Evolutionary conservation across 176 grass and related monocot species (phyloP).

Genomic region (Hsuehochloa calcarea): DNA sequence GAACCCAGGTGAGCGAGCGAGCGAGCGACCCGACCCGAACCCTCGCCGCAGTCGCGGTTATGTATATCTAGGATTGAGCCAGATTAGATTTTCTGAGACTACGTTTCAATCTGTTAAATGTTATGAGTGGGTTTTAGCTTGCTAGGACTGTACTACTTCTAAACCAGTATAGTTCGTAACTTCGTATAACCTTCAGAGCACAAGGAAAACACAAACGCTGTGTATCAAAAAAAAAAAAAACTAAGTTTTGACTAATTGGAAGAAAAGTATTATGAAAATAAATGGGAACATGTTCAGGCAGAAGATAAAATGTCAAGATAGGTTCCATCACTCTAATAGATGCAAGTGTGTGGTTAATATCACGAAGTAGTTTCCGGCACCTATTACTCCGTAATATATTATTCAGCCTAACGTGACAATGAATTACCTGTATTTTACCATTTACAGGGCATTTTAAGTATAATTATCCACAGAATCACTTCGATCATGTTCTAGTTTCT

Average conservation of each 20-base stretch:
- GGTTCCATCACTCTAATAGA: neutral
- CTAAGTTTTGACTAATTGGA: too few relatives aligned
- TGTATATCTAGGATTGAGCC: too few relatives aligned
- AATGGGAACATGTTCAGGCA: neutral
- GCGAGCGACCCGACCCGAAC: neutral
- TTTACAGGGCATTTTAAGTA: neutral
- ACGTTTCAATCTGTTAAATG: neutral
- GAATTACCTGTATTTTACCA: neutral
- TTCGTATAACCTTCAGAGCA: neutral
- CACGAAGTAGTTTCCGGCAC: neutral
- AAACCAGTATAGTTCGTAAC: neutral
- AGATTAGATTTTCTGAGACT: neutral
- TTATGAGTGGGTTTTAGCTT: neutral
- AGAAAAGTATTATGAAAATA: neutral
- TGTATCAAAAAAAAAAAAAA: neutral
- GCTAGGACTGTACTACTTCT: neutral
- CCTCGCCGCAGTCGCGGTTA: neutral
- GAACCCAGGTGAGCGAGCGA: conserved; percentile 34
- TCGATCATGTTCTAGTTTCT: neutral
- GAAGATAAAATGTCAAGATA: neutral
- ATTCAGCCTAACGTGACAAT: neutral
- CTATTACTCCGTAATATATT: neutral
- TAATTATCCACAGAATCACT: neutral
- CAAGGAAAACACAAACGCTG: neutral
- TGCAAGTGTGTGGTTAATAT: neutral